Evolutionary conservation across 2,329 filamentous ascomycete genomes (phyloP).

Genomic region (Xylaria sp.): DNA sequence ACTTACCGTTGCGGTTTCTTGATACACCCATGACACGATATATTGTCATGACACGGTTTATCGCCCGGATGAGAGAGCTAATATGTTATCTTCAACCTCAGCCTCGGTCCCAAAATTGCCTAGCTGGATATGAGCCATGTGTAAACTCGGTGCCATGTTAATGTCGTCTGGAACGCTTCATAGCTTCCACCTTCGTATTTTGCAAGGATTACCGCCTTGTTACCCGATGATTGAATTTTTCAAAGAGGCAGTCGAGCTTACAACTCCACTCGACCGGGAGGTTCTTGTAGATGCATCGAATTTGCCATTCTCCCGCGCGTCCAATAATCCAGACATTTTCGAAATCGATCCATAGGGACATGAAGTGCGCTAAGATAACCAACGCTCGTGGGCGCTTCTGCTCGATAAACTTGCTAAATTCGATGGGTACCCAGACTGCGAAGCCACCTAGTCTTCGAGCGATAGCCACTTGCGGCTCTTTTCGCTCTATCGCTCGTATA

Average conservation of each 20-base stretch:
- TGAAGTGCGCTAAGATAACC: constrained; percentile 54
- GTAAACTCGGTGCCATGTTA: not conserved
- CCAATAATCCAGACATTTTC: constrained; percentile 53
- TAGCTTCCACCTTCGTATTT: not conserved
- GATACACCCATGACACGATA: not conserved
- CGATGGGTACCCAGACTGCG: constrained; percentile 51
- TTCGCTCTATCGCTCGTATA: constrained; percentile 44
- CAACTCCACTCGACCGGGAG: constrained; percentile 51
- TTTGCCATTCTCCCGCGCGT: constrained; percentile 51
- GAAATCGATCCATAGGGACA: constrained; percentile 52
- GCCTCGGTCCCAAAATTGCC: not conserved
- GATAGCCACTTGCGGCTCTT: constrained; percentile 48
- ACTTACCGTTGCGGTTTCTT: not conserved
- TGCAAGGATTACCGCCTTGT: not conserved
- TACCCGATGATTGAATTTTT: constrained; percentile 44
- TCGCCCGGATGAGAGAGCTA: not conserved
- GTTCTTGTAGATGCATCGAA: constrained; percentile 52
- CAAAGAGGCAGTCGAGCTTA: constrained; percentile 51
- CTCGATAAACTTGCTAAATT: constrained; percentile 51
- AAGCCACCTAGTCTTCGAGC: constrained; percentile 53
- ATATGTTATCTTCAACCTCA: not conserved
- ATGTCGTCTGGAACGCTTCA: not conserved
- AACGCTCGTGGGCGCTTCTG: constrained; percentile 53
- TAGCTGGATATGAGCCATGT: not conserved
- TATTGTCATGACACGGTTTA: not conserved